Evolutionary conservation across 208 protist species (phyloP).

Genomic region (Wallacemonas sp.): DNA sequence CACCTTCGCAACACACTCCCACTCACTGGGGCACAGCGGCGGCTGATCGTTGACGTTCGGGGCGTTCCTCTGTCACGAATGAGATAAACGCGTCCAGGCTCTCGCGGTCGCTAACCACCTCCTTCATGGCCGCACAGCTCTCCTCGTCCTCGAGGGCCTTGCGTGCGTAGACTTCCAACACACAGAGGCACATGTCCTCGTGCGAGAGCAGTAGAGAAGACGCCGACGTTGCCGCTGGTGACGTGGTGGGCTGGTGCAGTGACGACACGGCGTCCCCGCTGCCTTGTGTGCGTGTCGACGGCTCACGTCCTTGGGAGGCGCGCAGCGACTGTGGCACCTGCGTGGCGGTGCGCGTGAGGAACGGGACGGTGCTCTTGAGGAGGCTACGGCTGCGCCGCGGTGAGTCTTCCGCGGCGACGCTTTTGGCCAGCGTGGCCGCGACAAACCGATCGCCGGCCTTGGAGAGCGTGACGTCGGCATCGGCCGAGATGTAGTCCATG

Average conservation of each 20-base stretch:
- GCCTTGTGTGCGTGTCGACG: not conserved
- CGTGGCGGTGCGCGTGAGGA: slow-evolving; percentile 7
- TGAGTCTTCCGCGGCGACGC: slow-evolving; percentile 5
- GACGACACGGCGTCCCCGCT: not conserved
- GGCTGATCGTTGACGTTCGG: slow-evolving; percentile 3
- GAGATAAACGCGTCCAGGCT: slow-evolving; percentile 39
- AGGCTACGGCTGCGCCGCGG: slow-evolving; percentile 8
- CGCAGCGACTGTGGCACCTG: not conserved
- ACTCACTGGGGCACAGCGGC: not conserved
- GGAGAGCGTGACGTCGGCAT: slow-evolving; percentile 29
- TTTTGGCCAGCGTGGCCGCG: slow-evolving; percentile 10
- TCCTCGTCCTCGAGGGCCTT: slow-evolving; percentile 25
- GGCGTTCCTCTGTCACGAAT: slow-evolving; percentile 27
- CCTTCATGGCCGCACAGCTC: slow-evolving; percentile 22
- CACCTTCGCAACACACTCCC: not conserved
- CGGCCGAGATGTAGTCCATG: slow-evolving; percentile 73
- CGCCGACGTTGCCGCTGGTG: no score
- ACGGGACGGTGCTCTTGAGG: not conserved
- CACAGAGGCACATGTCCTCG: slow-evolving; percentile 10
- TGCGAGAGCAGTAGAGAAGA: slow-evolving; percentile 9
- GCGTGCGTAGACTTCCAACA: slow-evolving; percentile 19
- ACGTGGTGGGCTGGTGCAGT: no score
- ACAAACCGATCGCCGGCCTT: not conserved
- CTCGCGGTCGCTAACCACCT: slow-evolving; percentile 30
- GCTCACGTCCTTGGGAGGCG: not conserved